phyloP scores from a whole-genome alignment of 108 stramenopile genomes.

The Chaetoceros muelleri region DNA sequence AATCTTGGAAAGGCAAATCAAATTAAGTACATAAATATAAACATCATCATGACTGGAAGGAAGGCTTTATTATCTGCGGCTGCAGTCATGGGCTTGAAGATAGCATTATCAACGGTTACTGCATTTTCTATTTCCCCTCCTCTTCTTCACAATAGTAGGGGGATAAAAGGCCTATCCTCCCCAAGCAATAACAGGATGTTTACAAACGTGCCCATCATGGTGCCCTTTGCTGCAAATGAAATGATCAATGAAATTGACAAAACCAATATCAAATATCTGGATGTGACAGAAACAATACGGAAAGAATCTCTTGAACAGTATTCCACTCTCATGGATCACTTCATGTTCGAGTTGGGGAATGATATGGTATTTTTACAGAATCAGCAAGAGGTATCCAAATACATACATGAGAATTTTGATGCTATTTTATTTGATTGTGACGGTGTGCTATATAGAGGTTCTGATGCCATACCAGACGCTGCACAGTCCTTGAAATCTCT shows the following conservation, averaged over 20 bases:
- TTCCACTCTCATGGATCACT: conserved; percentile 3
- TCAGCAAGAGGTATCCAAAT: conserved; percentile 14
- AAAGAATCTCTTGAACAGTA: conserved; percentile 16
- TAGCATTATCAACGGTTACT: no score
- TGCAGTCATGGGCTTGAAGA: no score
- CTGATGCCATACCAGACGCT: conserved; percentile 48
- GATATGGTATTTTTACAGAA: conserved; percentile 4
- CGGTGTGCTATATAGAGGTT: conserved; percentile 72
- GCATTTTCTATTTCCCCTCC: no score
- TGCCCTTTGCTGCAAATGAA: no score
- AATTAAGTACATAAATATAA: no score
- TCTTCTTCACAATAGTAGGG: no score
- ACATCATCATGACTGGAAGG: no score
- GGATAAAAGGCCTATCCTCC: no score
- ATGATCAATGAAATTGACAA: neutral
- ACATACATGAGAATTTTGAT: conserved; percentile 32
- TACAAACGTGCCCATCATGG: no score
- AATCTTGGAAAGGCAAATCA: no score
- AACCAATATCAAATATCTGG: neutral
- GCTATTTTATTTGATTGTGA: conserved; percentile 81
- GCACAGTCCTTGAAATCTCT: conserved; percentile 29
- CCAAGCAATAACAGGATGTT: no score
- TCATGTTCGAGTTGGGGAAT: conserved; percentile 3
- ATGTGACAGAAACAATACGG: conserved; percentile 22
- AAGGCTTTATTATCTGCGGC: no score